Percentiles rank a stretch among this genome's conserved stretches.
These are phyloP conservation scores for Lunularia cruciata DNA, from an alignment of 225 moss, liverwort and hornwort species.

Conservation along the genomic window DNA sequence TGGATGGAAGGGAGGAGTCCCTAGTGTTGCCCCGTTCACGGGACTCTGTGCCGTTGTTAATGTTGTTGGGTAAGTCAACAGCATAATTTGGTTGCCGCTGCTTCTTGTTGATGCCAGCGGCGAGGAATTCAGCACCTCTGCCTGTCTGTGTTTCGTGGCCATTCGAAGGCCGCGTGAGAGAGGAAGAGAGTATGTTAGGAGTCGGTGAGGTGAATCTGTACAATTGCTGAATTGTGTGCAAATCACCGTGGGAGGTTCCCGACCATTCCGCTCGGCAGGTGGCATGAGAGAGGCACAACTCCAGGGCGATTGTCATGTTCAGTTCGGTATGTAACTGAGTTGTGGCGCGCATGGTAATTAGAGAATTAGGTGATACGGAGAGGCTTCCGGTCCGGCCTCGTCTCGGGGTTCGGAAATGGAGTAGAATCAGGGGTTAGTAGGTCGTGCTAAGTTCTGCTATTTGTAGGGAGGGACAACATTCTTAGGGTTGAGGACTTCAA, in stretches of 20 bases:
- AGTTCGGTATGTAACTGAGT: slow-evolving; percentile 24
- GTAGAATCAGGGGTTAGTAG: not conserved
- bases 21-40: not conserved
- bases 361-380: not conserved
- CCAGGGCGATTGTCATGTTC: slow-evolving; percentile 18
- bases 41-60: not conserved
- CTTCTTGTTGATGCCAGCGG: not conserved
- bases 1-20: slow-evolving; percentile 12
- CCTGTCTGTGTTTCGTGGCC: not conserved
- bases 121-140: slow-evolving; percentile 6
- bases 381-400: not conserved
- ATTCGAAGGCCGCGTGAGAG: too few species aligned
- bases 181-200: too few species aligned
- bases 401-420: slow-evolving; percentile 9
- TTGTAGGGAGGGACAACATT: not conserved
- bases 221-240: slow-evolving; percentile 19
- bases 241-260: slow-evolving; percentile 9
- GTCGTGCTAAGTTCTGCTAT: not conserved
- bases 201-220: slow-evolving; percentile 13
- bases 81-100: slow-evolving; percentile 9
- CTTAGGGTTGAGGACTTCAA: slow-evolving; percentile 23
- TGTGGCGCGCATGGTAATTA: slow-evolving; percentile 2
- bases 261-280: slow-evolving; percentile 12
- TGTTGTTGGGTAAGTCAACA: not conserved
- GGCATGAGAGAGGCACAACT: slow-evolving; percentile 24